A percentile compares a stretch with the other conserved stretches of the same genome.
Evolutionary conservation across 108 stramenopile genomes (phyloP).

Genomic region (Pseudonitzschia pungens): DNA sequence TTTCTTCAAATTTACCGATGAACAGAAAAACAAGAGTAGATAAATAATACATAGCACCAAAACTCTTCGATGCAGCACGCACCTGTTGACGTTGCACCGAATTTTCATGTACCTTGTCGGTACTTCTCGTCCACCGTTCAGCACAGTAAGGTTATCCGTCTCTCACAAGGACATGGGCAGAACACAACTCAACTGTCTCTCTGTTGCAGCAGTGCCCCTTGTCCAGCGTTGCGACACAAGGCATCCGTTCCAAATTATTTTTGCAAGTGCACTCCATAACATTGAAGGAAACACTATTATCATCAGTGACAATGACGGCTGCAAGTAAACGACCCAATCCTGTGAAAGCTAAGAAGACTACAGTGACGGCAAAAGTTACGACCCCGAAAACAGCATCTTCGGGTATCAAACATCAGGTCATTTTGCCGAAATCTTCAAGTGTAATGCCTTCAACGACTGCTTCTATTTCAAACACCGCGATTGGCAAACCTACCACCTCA

Average conservation of each 20-base stretch:
- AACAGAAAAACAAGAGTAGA: neutral
- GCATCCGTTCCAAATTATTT: too few species aligned
- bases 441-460: too few species aligned
- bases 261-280: neutral
- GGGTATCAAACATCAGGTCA: conserved; percentile 1
- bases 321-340: neutral
- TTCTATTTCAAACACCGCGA: too few species aligned
- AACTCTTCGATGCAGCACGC: neutral
- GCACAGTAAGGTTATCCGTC: neutral
- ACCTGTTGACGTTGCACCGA: conserved; percentile 4
- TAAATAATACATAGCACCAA: too few species aligned
- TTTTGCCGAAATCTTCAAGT: neutral
- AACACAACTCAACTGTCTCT: too few species aligned
- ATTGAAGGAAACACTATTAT: neutral
- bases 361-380: neutral
- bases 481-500: too few species aligned
- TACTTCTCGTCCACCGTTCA: neutral
- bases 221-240: too few species aligned
- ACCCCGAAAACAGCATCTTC: neutral
- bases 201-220: too few species aligned
- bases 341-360: neutral
- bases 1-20: neutral
- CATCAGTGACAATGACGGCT: conserved; percentile 1
- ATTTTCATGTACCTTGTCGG: neutral
- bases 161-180: too few species aligned